A percentile compares a stretch with the other conserved stretches of the same genome.
Conservation (phyloP, 495 filamentous ascomycete genomes). For the Penicillium angulare region DNA sequence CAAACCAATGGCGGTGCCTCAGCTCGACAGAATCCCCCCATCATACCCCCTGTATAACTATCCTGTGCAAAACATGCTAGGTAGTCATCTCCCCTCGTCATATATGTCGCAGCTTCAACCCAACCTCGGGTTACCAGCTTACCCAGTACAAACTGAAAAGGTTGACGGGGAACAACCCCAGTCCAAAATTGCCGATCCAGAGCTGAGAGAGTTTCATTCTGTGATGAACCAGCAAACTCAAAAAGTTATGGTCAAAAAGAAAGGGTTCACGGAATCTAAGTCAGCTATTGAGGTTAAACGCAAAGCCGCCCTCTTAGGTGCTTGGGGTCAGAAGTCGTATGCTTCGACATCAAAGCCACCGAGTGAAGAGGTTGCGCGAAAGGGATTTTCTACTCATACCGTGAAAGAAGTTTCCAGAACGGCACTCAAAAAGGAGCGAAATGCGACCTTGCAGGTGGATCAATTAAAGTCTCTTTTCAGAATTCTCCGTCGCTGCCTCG, state of each 20-base stretch:
- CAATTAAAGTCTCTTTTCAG: not conserved
- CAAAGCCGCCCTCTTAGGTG: not conserved
- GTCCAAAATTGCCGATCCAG: not conserved
- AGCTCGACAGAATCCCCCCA: too few relatives aligned
- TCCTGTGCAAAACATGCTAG: too few relatives aligned
- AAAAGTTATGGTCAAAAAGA: not conserved
- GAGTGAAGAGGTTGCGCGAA: too few relatives aligned
- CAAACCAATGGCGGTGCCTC: too few relatives aligned
- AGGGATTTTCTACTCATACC: not conserved
- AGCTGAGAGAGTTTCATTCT: not conserved
- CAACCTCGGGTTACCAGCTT: not conserved
- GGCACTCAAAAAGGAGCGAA: not conserved
- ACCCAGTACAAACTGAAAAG: not conserved
- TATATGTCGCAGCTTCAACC: too few relatives aligned
- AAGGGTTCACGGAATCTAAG: not conserved
- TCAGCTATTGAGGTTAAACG: not conserved
- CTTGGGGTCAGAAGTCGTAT: not conserved
- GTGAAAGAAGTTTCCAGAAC: not conserved
- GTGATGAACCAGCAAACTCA: not conserved
- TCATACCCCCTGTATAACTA: too few relatives aligned
- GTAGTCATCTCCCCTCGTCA: not conserved
- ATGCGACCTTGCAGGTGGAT: not conserved
- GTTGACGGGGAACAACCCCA: not conserved
- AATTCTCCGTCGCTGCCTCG: not conserved
- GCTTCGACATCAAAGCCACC: too few relatives aligned